Conservation (phyloP, 192 early-diverging fungal genomes). For the Chytriomyces sp. region DNA sequence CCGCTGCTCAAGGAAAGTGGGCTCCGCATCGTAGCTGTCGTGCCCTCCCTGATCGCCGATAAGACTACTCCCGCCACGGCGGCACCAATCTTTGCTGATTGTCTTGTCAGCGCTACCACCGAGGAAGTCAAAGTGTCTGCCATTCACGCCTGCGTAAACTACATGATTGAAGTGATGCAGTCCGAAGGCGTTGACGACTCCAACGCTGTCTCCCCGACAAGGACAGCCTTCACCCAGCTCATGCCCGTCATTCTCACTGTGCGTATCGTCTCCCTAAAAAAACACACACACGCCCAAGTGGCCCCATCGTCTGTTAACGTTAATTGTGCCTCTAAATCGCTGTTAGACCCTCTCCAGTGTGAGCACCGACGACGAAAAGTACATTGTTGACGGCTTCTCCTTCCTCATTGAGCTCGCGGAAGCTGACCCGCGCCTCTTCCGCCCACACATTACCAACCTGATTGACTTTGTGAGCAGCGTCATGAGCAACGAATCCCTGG, state of each 20-base stretch:
- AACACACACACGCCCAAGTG: not conserved
- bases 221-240: constrained; percentile 56
- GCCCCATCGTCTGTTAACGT: not conserved
- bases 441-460: constrained; percentile 71
- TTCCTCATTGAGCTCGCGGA: constrained; percentile 79
- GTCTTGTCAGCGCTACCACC: constrained; percentile 67
- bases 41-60: constrained; percentile 75
- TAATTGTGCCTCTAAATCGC: constrained; percentile 29
- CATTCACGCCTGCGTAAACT: constrained; percentile 64
- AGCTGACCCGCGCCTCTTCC: constrained; percentile 79
- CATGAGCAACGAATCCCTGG: constrained; percentile 79
- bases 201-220: not conserved
- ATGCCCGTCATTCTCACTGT: constrained; percentile 84
- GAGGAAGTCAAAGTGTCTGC: constrained; percentile 52
- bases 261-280: not conserved
- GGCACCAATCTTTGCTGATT: constrained; percentile 71
- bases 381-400: constrained; percentile 41
- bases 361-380: constrained; percentile 61
- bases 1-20: constrained; percentile 82
- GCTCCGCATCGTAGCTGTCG: constrained; percentile 85
- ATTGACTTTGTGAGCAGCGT: constrained; percentile 75
- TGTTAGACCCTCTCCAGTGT: constrained; percentile 27
- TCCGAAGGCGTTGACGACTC: constrained; percentile 39
- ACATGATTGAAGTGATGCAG: constrained; percentile 70
- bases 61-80: constrained; percentile 68